Conservation (phyloP, 2,329 filamentous ascomycete genomes). For the Aspergillus sp. region DNA sequence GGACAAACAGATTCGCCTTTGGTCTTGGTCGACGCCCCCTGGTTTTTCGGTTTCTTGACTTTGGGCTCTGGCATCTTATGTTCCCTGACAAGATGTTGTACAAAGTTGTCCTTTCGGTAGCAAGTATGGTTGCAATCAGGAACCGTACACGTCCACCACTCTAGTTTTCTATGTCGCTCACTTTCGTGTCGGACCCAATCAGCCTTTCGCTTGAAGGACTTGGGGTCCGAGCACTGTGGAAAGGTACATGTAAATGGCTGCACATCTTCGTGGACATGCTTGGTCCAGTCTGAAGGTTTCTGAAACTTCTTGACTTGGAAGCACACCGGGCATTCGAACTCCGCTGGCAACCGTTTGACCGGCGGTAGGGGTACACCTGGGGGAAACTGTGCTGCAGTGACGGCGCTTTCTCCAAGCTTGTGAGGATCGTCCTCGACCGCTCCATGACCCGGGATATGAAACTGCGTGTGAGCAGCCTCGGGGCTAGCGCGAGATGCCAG, state of each 20-base stretch:
- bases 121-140: conserved; percentile 79
- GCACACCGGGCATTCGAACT: conserved; percentile 88
- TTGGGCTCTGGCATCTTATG: conserved; percentile 85
- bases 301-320: conserved; percentile 81
- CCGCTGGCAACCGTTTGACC: conserved; percentile 72
- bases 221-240: conserved; percentile 76
- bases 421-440: conserved; percentile 66
- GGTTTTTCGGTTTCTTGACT: conserved; percentile 67
- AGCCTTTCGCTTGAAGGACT: conserved; percentile 92
- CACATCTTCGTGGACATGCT: conserved; percentile 91
- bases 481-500: conserved; percentile 57
- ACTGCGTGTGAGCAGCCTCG: conserved; percentile 58
- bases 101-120: conserved; percentile 87
- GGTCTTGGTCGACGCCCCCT: conserved; percentile 53
- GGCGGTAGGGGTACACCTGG: conserved; percentile 79
- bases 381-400: conserved; percentile 75
- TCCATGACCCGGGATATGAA: conserved; percentile 58
- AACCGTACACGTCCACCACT: conserved; percentile 86
- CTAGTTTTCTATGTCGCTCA: conserved; percentile 82
- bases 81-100: conserved; percentile 88
- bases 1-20: conserved; percentile 44
- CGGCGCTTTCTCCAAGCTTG: conserved; percentile 65
- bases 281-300: conserved; percentile 95
- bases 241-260: conserved; percentile 94
- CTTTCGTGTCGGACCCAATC: conserved; percentile 96